Percentiles rank a stretch among this genome's conserved stretches.
Evolutionary conservation across 2,329 filamentous ascomycete genomes (phyloP).

Genomic region (Neurospora crassa): DNA sequence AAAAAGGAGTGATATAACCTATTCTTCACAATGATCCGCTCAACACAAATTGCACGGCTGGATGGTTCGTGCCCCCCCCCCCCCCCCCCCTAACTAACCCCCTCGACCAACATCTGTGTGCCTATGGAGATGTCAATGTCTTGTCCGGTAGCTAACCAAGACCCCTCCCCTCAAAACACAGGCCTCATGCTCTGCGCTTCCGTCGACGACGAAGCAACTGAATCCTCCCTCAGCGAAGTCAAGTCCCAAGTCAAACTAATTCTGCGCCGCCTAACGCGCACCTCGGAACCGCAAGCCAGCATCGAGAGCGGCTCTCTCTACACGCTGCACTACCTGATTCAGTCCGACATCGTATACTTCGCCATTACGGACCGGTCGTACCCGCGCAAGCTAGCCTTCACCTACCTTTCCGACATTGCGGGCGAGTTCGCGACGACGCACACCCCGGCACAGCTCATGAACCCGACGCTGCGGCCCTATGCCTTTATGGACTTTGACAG

Average conservation of each 20-base stretch:
- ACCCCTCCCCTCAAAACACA: conserved; percentile 26
- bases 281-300: conserved; percentile 80
- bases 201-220: conserved; percentile 76
- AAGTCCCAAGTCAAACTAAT: conserved; percentile 88
- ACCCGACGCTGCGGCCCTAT: conserved; percentile 73
- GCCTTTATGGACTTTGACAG: conserved; percentile 98
- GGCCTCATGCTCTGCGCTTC: conserved; percentile 92
- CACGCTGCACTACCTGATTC: conserved; percentile 81
- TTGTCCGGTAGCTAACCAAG: not conserved
- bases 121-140: not conserved
- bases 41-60: conserved; percentile 87
- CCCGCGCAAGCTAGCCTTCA: conserved; percentile 96
- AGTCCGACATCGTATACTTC: conserved; percentile 76
- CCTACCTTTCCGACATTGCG: conserved; percentile 87
- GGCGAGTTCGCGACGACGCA: conserved; percentile 88
- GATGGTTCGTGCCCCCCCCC: conserved; percentile 52
- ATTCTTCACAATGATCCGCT: conserved; percentile 62
- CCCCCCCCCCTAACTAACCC: not conserved
- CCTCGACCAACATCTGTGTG: conserved; percentile 2
- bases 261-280: conserved; percentile 77
- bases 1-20: conserved; percentile 3
- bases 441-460: conserved; percentile 58
- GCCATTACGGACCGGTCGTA: conserved; percentile 91
- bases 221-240: conserved; percentile 71
- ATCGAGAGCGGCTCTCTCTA: conserved; percentile 72